A percentile compares a stretch with the other conserved stretches of the same genome.
Conservation (phyloP, 2,329 filamentous ascomycete species). For the Chrysosphaeria jannelii region DNA sequence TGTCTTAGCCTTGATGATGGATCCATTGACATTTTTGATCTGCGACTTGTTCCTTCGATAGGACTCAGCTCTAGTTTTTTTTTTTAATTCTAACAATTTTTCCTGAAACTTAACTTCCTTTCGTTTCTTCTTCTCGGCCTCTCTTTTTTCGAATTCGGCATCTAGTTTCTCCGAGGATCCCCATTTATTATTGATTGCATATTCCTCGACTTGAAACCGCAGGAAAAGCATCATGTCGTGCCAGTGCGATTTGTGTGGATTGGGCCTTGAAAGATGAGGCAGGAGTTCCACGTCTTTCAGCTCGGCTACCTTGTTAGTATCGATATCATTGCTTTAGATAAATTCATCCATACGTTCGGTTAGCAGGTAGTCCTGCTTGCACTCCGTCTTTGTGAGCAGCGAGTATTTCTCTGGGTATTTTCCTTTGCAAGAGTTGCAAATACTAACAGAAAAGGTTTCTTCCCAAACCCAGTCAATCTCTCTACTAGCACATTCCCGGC, state of each 20-base stretch:
- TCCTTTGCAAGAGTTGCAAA: conserved; percentile 73
- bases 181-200: conserved; percentile 77
- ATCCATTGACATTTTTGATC: conserved; percentile 9
- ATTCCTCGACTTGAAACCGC: conserved; percentile 78
- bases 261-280: conserved; percentile 65
- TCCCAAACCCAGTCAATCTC: conserved; percentile 95
- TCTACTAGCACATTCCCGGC: conserved; percentile 49
- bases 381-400: conserved; percentile 87
- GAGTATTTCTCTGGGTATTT: conserved; percentile 78
- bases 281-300: conserved; percentile 67
- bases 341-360: conserved; percentile 40
- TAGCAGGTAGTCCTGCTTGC: conserved; percentile 75
- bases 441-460: conserved; percentile 42
- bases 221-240: conserved; percentile 98
- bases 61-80: conserved; percentile 71
- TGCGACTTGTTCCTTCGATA: conserved; percentile 32
- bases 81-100: conserved; percentile 72
- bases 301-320: conserved; percentile 26
- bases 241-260: conserved; percentile 88
- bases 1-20: conserved; percentile 16
- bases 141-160: conserved; percentile 57
- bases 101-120: conserved; percentile 82
- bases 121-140: conserved; percentile 49
- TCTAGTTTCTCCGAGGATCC: conserved; percentile 63
- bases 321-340: not conserved